These are phyloP conservation scores for Russula earlei DNA, from an alignment of 768 basidiomycete genomes.

Conservation along the genomic window DNA sequence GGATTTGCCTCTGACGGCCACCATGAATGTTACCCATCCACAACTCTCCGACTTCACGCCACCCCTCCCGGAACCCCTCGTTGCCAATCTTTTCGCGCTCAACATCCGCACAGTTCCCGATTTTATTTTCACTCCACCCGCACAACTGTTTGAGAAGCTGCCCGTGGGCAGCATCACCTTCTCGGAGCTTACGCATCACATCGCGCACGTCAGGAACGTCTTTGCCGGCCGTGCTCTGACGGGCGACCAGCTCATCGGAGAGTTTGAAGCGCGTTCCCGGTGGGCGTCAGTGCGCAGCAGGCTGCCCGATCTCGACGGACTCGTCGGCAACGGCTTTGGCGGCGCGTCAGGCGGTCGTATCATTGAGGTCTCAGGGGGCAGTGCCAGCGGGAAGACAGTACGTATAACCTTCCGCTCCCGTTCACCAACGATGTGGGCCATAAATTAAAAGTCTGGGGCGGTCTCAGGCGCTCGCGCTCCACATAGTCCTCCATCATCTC, in stretches of 20 bases:
- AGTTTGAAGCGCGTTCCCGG: slow-evolving; percentile 20
- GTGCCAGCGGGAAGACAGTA: slow-evolving; percentile 62
- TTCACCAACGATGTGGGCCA: not conserved
- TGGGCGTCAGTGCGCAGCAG: slow-evolving; percentile 30
- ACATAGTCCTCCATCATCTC: slow-evolving; percentile 49
- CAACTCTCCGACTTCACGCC: slow-evolving; percentile 2
- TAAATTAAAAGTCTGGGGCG: not conserved
- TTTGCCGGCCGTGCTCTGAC: slow-evolving; percentile 17
- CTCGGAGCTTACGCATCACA: slow-evolving; percentile 6
- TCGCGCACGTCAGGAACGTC: slow-evolving; percentile 9
- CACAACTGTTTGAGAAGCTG: slow-evolving; percentile 4
- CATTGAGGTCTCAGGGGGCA: slow-evolving; percentile 61
- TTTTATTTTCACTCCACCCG: slow-evolving; percentile 6
- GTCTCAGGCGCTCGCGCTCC: slow-evolving; percentile 48
- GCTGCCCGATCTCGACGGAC: slow-evolving; percentile 39
- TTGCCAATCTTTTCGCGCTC: slow-evolving; percentile 10
- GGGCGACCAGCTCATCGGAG: slow-evolving; percentile 26
- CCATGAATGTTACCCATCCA: slow-evolving; percentile 4
- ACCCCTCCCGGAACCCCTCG: slow-evolving; percentile 9
- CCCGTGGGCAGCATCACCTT: slow-evolving; percentile 15
- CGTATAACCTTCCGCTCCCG: slow-evolving; percentile 19
- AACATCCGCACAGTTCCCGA: slow-evolving; percentile 14
- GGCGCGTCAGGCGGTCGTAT: slow-evolving; percentile 33
- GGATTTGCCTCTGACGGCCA: not conserved
- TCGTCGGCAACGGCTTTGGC: slow-evolving; percentile 41